Base-by-base conservation (phyloP, 1,284 basidiomycete species). In the Ganoderma boninense region DNA sequence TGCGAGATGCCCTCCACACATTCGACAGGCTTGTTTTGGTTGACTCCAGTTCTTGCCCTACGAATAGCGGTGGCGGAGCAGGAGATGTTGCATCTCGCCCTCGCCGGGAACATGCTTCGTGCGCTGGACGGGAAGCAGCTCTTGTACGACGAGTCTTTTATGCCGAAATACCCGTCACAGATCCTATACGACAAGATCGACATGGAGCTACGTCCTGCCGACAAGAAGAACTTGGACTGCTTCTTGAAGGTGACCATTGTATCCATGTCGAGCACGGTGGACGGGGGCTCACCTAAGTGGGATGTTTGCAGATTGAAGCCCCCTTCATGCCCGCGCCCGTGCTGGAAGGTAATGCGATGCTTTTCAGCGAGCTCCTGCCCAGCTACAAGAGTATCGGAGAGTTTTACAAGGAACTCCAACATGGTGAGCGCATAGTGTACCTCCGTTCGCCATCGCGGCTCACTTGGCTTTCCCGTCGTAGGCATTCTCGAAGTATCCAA, bases 71-170 rank as follows among this genome's bases (percentile, higher is more conserved):
- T 74, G 26, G 73, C 67, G 1, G 61, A 70, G 65, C 71, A 74
- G 64, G 73, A 74, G 69, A 74, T 74, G 73, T 62, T 74, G 60
- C 73, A 74, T 49, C 73, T 74, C 42, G 43, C 66, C 1, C 65
- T 72, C 18, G 66, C 67, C 7, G 73, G 71, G 29, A 74, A 74
- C 61, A 70, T 72, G 35, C 54, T 70, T 1, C 60, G 64, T 42
- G 66, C 71, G 5, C 42, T 72, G 23, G 71, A 38, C 23, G 68
- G 63, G 20, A 52, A 29, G 0, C 66, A 65, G 43, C 29, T 11
- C 62, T 68, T 72, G 29, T 70, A 72, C 64, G 32, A 56, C 61
- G 56, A 68, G 26, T 23, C 43, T 5, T 68, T 68, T 44, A 64
- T 72, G 26, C 71, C 71, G 18, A 59, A 23, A n/a, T 69, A 65